Evolutionary conservation across 192 early-diverging fungal species (phyloP), one percentile per base, ranked within the genome.

Genomic region (Spizellomyces punctatus): DNA sequence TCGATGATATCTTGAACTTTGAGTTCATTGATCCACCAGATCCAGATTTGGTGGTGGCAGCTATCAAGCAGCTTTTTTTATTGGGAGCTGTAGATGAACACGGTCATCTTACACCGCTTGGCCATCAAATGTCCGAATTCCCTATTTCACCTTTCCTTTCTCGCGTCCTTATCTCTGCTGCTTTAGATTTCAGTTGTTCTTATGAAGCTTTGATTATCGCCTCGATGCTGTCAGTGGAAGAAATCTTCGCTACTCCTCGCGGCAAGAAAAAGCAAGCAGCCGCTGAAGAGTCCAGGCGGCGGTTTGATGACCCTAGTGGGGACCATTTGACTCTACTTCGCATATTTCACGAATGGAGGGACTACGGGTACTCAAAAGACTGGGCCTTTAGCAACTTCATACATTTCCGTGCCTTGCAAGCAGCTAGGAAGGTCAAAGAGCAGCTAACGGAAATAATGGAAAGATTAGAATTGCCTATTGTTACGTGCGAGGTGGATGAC

Each of bases 1-100:
- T 89, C 49, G 48, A 81, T 17, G 78, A 88, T 71, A 66, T 88
- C n/a, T 47, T 86, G 5, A 76, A 76, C 46, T 89, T 89, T 74
- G 86, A 88, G 43, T 89, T 89, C 52, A 82, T 89, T 63, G 85
- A 86, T 71, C 75, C 81, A 41, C 88, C 88, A 9, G 79, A 85
- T 60, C 63, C 69, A 6, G 66, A 76, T 17, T 73, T 81, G 50
- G 64, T 86, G 9, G 21, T 75, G 6, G 69, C 59, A 10, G 86
- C 84, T 5, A 66, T 80, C 8, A 76, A 77, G 58, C 77, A 79
- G 47, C 76, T 89, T 9, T 88, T 73, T 58, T 73, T 75, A 14
- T 67, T 89, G 0, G 81, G 75, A 14, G 87, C 86, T 0, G 62
- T 88, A 1, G 80, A 88, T 57, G 75, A 79, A n/a, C 50, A 74